Evolutionary conservation across 2,329 filamentous ascomycete genomes (phyloP), one percentile per base, ranked within the genome.

Genomic region (Neonectria ditissima): DNA sequence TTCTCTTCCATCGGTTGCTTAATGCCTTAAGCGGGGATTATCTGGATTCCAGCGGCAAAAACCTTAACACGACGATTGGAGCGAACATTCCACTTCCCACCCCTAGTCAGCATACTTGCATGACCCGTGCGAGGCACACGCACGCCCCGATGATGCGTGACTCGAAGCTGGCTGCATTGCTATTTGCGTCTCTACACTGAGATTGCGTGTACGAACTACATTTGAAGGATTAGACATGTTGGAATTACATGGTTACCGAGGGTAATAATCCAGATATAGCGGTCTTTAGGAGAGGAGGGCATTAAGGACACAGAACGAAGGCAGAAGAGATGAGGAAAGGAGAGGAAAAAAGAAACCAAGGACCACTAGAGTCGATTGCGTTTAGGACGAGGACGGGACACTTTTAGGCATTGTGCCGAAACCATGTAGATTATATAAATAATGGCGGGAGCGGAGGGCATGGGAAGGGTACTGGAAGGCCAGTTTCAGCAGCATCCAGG

Each of bases 121-220:
- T 20, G 22, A 41, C 43, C 26, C 14, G 53, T 34, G 10, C n/a
- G 24, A 48, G 22, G 57, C 28, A 51, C 55, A 50, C 34, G 34
- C 59, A 56, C 47, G 11, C 26, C n/a, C 48, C 16, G 48, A 53
- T 20, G 32, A 50, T 57, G 68, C 60, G 66, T 56, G 37, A 47
- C 60, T 44, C 22, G 22, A 51, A 13, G n/a, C 65, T 22, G 54
- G 47, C 61, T 62, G 57, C 62, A 58, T 62, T 54, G 68, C 62
- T 55, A 56, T 69, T 66, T 67, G 71, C 73, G 59, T 74, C 74
- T 76, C 65, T 20, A 47, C 18, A 43, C 41, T 14, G 73, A 66
- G 74, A 73, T 54, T 66, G 72, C 70, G 69, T 77, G 75, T 77
- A 76, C 63, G 58, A 71, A 71, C 65, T 73, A 76, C 64, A 70